Base-by-base conservation (phyloP, 352 stramenopile species). In the Phytophthora colocasiae region DNA sequence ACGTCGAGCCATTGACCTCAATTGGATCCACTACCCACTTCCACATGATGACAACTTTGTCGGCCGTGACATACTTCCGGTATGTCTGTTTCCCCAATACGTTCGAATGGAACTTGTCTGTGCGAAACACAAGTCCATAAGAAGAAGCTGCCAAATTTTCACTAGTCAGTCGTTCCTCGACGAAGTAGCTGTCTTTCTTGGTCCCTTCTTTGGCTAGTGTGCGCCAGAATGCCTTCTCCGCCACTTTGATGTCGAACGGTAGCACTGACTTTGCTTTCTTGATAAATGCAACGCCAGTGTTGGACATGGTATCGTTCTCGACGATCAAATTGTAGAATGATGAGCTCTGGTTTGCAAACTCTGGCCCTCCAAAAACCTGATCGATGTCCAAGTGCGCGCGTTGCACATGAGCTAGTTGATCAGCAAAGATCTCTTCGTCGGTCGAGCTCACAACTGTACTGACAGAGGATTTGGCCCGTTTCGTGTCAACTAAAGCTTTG, bases 51-150 rank as follows among this genome's bases (percentile, higher is more conserved):
- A 85, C 54, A 22, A 78, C 41, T 10, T 66, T 56, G 40, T 78
- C 50, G 0, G 53, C 58, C 14, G 70, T 58, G 6, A 74, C 54
- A 39, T 72, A 86, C 22, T 69, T 77, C 1, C 80, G 80, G 34
- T 82, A 51, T 9, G 73, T 83, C 34, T 83, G 59, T 34, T 85
- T 81, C 14, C 72, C 77, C 6, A 73, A 68, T 15, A 89, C 60
- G 11, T 84, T 65, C 1, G 78, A 71, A 10, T 66, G 45, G 17
- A 80, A 68, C 14, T 62, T 11, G 14, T 56, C 41, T 54, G 52
- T 36, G 15, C 67, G 39, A 38, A 78, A 73, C 48, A 74, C 36
- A 8, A 78, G 29, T 4, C 45, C 64, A 26, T 72, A 78, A 15
- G 61, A 69, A 1, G 45, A 49, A 11, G 65, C 57, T 3, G 77